Percentiles rank a stretch among this genome's conserved stretches.
phyloP scores from a whole-genome alignment of 768 basidiomycete species.

The Hydnomerulius pinastri region DNA sequence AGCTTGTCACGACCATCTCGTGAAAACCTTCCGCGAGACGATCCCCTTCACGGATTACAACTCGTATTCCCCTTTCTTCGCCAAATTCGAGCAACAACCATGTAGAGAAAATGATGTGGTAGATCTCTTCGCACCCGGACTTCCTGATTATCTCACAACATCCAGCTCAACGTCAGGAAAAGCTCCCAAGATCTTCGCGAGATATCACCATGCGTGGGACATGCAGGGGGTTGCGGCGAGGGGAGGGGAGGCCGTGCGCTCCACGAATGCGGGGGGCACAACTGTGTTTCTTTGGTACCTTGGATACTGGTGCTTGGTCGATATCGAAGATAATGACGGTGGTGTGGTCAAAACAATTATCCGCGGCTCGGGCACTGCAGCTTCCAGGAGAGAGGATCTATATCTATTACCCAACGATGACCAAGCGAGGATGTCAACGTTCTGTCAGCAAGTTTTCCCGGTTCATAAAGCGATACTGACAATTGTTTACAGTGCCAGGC shows the following conservation, averaged over 20 bases:
- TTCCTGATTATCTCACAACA: neutral
- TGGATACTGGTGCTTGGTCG: neutral
- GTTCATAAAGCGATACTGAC: neutral
- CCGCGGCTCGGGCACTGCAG: neutral
- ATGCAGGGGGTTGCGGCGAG: too few relatives aligned
- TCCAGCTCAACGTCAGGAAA: neutral
- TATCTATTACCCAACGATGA: neutral
- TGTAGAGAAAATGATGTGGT: neutral
- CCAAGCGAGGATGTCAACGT: neutral
- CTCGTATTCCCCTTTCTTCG: neutral
- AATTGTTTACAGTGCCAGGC: neutral
- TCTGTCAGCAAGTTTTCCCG: neutral
- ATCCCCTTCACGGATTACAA: neutral
- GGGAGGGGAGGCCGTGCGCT: too few relatives aligned
- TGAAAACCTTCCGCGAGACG: neutral
- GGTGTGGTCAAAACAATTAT: neutral
- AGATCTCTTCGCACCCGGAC: constrained; percentile 1
- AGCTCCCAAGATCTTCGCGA: neutral
- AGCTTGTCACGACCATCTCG: neutral
- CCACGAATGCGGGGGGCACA: too few relatives aligned
- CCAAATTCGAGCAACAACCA: neutral
- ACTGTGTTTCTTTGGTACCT: neutral
- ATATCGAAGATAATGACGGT: neutral
- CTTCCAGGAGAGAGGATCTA: neutral
- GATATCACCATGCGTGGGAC: neutral